phyloP scores from a whole-genome alignment of 2,329 filamentous ascomycete genomes.

The Arthrinium puccinioides region DNA sequence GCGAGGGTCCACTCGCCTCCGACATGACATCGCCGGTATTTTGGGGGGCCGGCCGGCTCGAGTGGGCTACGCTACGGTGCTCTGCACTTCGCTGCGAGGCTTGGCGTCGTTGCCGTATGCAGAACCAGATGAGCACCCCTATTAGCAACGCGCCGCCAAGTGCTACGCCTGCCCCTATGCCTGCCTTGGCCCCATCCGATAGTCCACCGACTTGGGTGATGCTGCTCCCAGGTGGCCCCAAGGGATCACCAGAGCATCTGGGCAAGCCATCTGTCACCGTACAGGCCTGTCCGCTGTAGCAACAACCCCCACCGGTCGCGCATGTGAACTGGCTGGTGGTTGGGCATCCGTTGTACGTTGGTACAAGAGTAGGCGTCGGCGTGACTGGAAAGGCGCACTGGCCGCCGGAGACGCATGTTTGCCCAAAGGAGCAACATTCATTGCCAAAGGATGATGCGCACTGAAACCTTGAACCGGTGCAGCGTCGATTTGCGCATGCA shows the following conservation, averaged over 20 bases:
- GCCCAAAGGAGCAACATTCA: conserved; percentile 41
- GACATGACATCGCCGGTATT: conserved; percentile 5
- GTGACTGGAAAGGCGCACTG: conserved; percentile 25
- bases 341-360: conserved; percentile 35
- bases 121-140: conserved; percentile 39
- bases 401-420: conserved; percentile 29
- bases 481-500: conserved; percentile 11
- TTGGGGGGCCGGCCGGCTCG: not conserved
- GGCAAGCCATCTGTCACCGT: conserved; percentile 17
- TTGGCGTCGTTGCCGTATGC: conserved; percentile 20
- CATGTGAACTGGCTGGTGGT: conserved; percentile 34
- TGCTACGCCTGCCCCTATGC: conserved; percentile 47
- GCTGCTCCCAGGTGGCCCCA: conserved; percentile 24
- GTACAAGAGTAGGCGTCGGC: conserved; percentile 20
- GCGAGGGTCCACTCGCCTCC: conserved; percentile 7
- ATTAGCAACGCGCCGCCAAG: conserved; percentile 34
- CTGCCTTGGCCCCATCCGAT: conserved; percentile 45
- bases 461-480: conserved; percentile 26
- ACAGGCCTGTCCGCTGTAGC: conserved; percentile 35
- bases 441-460: conserved; percentile 37
- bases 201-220: conserved; percentile 23
- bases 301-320: conserved; percentile 40
- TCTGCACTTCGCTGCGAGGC: not conserved
- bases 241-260: conserved; percentile 31
- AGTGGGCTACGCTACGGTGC: not conserved